A percentile compares a stretch with the other conserved stretches of the same genome.
phyloP scores from a whole-genome alignment of 805 yeast species.

The Clavispora santaluciae region DNA sequence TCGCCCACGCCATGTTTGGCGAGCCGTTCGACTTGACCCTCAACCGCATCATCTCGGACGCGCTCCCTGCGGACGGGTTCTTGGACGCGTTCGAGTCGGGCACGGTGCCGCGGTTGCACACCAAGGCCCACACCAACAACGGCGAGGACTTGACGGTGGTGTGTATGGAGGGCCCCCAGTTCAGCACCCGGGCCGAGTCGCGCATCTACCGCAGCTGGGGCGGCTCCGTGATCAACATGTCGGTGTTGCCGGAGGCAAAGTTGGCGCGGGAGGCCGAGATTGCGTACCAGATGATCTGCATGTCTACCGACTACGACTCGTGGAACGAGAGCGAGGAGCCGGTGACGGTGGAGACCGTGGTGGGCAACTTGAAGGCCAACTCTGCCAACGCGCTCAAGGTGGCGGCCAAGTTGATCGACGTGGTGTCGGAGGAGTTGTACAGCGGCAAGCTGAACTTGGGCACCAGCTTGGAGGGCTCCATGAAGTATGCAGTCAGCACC shows the following conservation, averaged over 20 bases:
- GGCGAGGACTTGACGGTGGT: slow-evolving; percentile 76
- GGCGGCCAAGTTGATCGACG: slow-evolving; percentile 64
- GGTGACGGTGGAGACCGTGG: slow-evolving; percentile 96
- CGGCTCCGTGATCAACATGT: slow-evolving; percentile 95
- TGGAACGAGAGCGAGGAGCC: slow-evolving; percentile 96
- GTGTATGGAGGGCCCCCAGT: slow-evolving; percentile 99
- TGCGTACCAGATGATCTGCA: slow-evolving; percentile 95
- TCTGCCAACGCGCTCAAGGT: slow-evolving; percentile 77
- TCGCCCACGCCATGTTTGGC: slow-evolving; percentile 96
- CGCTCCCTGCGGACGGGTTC: slow-evolving; percentile 39
- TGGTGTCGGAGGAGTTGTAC: slow-evolving; percentile 57
- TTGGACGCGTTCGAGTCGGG: slow-evolving; percentile 47
- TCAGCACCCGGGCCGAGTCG: slow-evolving; percentile 95
- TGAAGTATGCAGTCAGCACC: slow-evolving; percentile 81
- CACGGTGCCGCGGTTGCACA: slow-evolving; percentile 49
- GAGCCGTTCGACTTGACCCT: slow-evolving; percentile 87
- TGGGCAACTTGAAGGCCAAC: slow-evolving; percentile 84
- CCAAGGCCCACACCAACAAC: slow-evolving; percentile 51
- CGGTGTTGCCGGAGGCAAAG: slow-evolving; percentile 94
- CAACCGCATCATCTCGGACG: slow-evolving; percentile 57
- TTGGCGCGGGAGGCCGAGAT: slow-evolving; percentile 97
- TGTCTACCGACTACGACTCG: slow-evolving; percentile 98
- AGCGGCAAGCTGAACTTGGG: slow-evolving; percentile 55
- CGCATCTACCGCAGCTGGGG: slow-evolving; percentile 81
- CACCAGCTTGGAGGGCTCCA: slow-evolving; percentile 63